Base-by-base conservation (phyloP, 2,329 filamentous ascomycete species). In the Hypoxylon sp. region DNA sequence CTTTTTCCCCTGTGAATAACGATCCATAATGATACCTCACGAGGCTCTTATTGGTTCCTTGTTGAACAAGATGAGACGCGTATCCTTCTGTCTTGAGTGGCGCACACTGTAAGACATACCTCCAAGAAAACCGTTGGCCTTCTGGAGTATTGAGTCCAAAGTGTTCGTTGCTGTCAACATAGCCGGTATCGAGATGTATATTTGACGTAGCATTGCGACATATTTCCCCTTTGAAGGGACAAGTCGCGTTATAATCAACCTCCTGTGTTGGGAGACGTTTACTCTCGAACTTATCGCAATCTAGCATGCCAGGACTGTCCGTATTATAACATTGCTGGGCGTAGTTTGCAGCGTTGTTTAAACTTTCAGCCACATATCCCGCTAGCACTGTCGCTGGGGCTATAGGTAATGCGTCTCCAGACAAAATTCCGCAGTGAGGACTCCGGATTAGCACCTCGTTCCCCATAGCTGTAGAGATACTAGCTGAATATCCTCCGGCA, bases 401-500 rank as follows among this genome's bases (percentile, higher is more conserved):
- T 6, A 0, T 15, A 4, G 21, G 2, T 24, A 11, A 8, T 15
- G 29, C 27, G 6, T 3, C 3, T n/a, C 27, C 19, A 10, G 39
- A n/a, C 5, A 27, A 24, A 2, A 62, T 1, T 3, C 66, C 65
- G 31, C 71, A 73, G 2, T 39, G 2, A n/a, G 32, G n/a, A n/a
- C 69, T 39, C 2, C 19, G 50, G 2, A 71, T n/a, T 8, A 73
- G 21, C 2, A 73, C 69, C n/a, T 73, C 69, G 17, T 64, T 52
- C 2, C 67, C 60, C 11, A 50, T 50, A 2, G 59, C 48, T 0
- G 62, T 56, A 13, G 71, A 69, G n/a, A 73, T 72, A 15, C 42
- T 60, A 2, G 70, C 70, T 0, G 71, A 66, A 37, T 67, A 71
- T 10, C 62, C 68, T 15, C 69, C 70, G 1, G 71, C 68, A 1